Evolutionary conservation across 1,284 basidiomycete species (phyloP), one percentile per base, ranked within the genome.

Genomic region (Ustilago bromivora): DNA sequence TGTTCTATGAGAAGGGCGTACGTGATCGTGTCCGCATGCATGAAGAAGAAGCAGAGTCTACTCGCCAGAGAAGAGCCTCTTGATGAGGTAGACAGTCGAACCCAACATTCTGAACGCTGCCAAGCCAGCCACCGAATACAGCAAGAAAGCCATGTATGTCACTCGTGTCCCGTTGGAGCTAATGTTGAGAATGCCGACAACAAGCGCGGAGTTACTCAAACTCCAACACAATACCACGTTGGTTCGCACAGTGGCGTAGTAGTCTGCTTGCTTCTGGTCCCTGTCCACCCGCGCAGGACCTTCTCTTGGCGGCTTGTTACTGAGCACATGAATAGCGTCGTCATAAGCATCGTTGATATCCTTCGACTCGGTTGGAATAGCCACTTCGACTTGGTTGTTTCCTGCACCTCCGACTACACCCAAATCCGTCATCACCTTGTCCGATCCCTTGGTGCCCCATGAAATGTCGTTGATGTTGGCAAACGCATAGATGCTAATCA

Each of bases 221-320:
- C 78, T 91, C 92, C 95, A 96, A 4, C 90, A 89, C 58, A 98
- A 88, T 47, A 98, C 88, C 23, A 95, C 94, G 87, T 96, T 96
- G 15, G 95, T 97, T 69, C 95, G 88, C 74, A 97, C 93, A 82
- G 92, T 93, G 0, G 81, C 84, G 64, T 87, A 88, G 63, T 84
- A 82, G 58, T 72, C 84, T 52, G 74, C 78, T 57, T 85, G 84
- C 60, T 79, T 79, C 51, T 70, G 66, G 11, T 84, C 83, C 19
- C 63, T 62, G 46, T 85, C 84, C 2, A 79, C 70, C n/a, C 55
- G 38, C 2, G 55, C 35, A 40, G 57, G 57, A 3, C 66, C 66
- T 6, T 60, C 65, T 36, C 70, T 70, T 54, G 79, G 67, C 10
- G 82, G 60, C 31, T 82, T 82, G 34, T 71, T 78, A 49, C 77